Conservation (phyloP, 129 eudicot species). For the Flaveria bidentis region DNA sequence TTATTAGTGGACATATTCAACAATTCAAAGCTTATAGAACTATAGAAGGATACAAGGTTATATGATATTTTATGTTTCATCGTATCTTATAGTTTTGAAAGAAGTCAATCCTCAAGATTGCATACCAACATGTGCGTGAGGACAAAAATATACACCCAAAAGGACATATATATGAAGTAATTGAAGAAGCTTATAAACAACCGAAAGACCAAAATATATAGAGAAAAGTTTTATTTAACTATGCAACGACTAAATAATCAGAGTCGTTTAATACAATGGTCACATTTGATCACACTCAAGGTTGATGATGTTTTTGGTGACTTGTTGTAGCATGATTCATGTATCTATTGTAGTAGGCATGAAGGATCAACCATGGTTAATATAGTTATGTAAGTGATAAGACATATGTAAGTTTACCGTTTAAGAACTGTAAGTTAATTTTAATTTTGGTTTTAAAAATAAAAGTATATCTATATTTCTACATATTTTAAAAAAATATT, state of each 20-base stretch:
- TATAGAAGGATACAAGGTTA: neutral
- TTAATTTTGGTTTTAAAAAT: too few species aligned
- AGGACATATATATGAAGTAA: neutral
- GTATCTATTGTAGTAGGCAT: neutral
- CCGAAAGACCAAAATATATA: constrained; percentile 2
- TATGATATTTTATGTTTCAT: neutral
- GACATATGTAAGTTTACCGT: neutral
- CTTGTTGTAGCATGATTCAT: neutral
- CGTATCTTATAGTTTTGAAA: constrained; percentile 1
- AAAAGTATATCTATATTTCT: too few species aligned
- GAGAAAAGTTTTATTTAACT: neutral
- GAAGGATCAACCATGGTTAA: neutral
- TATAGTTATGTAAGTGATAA: neutral
- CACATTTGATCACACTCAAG: neutral
- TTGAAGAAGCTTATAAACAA: neutral
- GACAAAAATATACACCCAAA: constrained; percentile 13
- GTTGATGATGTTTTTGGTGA: neutral
- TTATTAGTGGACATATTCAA: neutral
- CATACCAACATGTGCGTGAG: constrained; percentile 2
- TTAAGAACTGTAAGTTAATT: too few species aligned
- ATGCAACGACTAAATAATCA: neutral
- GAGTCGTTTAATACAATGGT: neutral
- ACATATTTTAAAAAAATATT: too few species aligned
- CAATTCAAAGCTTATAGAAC: neutral
- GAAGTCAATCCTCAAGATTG: constrained; percentile 6